Base-by-base conservation (phyloP, 495 filamentous ascomycete species). In the Podospora australis region DNA sequence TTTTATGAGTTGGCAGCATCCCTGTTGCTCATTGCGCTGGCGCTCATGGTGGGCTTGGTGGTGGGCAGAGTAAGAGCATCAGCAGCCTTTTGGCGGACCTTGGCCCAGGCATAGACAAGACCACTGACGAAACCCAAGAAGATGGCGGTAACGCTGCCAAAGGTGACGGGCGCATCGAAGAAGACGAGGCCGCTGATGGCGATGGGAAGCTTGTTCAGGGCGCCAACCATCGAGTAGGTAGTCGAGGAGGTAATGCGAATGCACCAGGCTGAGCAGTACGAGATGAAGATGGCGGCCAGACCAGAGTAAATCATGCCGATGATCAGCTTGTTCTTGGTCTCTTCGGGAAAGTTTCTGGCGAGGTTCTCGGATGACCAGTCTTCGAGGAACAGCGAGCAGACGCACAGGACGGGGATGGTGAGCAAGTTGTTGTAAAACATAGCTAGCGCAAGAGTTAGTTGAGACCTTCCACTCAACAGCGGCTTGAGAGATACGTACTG, bases 401-500 rank as follows among this genome's bases (percentile, higher is more conserved):
- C 68, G 42, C 96, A 64, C 22, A 99, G 81, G 55, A 97, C 84
- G 43, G 92, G 92, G 52, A 99, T 96, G 19, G 90, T 95, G 50
- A 99, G 81, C 36, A 99, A 79, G 68, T 99, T 99, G 81, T 99
- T 99, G 76, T 99, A 99, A 71, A 91, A 99, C 92, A 98, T 98
- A 54, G 90, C 91, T 97, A 55, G 23, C 46, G n/a, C n/a, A 11
- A 2, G n/a, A 4, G 54, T 63, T 41, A 59, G 53, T 39, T 29
- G 1, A 11, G 10, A n/a, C 20, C 16, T 4, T 42, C 26, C 11
- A 11, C 16, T 24, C 7, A 10, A 3, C 16, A 30, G 11, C 28
- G 35, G 11, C 6, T 24, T 8, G 26, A 9, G 32, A 26, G 41
- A 21, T 22, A 79, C 91, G 70, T 80, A 96, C 90, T 95, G 68